Conservation (phyloP, 257 asterid genomes). For the Solanum bulbocastanum region DNA sequence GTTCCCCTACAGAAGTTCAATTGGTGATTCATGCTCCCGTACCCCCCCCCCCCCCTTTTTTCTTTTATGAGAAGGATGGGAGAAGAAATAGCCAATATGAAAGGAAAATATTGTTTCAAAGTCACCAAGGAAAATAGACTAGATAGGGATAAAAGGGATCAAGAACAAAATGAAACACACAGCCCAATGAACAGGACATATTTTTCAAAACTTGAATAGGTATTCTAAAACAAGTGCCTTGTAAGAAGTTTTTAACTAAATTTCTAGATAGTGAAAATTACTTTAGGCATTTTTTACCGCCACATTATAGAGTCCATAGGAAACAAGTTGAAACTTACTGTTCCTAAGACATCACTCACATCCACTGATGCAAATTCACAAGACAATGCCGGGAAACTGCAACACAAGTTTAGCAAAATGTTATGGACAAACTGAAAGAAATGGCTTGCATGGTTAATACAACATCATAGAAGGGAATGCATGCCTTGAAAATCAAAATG, state of each 20-base stretch:
- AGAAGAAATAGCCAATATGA: background rate
- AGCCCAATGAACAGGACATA: background rate
- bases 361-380: conserved; percentile 98
- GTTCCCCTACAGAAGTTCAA: background rate
- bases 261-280: background rate
- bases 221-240: background rate
- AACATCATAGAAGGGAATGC: background rate
- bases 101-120: background rate
- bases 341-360: conserved; percentile 90
- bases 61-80: background rate
- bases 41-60: background rate
- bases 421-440: background rate
- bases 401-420: conserved; percentile 7
- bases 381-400: conserved; percentile 92
- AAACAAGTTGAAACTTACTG: conserved; percentile 49
- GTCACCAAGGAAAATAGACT: background rate
- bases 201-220: background rate
- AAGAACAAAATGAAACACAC: background rate
- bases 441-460: background rate
- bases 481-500: background rate
- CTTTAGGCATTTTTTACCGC: background rate
- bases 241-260: background rate
- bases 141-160: background rate
- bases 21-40: background rate
- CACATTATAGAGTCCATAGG: background rate